A percentile compares a stretch with the other conserved stretches of the same genome.
These are phyloP conservation scores for Sporothrix pseudoabietina DNA, from an alignment of 2,329 filamentous ascomycete genomes.

Conservation along the genomic window DNA sequence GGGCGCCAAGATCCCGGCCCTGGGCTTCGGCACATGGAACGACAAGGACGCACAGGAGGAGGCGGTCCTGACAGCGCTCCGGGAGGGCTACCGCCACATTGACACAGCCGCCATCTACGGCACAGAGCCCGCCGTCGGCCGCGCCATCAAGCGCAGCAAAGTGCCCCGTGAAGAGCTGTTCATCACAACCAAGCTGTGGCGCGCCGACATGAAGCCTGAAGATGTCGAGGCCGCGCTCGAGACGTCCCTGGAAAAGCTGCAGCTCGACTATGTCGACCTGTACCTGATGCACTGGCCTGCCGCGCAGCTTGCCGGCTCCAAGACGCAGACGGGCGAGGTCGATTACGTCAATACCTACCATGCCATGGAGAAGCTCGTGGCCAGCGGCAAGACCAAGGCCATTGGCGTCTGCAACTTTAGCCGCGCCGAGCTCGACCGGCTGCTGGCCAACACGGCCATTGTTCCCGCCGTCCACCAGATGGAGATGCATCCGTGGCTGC, in stretches of 20 bases:
- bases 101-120: constrained; percentile 66
- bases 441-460: constrained; percentile 49
- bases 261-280: constrained; percentile 37
- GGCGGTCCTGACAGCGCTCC: constrained; percentile 44
- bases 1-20: constrained; percentile 29
- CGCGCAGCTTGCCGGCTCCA: neutral
- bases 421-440: constrained; percentile 60
- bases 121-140: constrained; percentile 64
- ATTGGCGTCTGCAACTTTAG: constrained; percentile 66
- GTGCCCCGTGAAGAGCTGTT: constrained; percentile 58
- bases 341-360: constrained; percentile 47
- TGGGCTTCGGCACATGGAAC: constrained; percentile 32
- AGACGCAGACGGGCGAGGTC: constrained; percentile 7
- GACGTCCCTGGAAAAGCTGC: constrained; percentile 59
- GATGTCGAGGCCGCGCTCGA: constrained; percentile 62
- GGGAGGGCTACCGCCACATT: constrained; percentile 56
- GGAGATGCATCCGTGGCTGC: constrained; percentile 66
- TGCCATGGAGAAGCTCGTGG: constrained; percentile 59
- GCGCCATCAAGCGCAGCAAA: constrained; percentile 55
- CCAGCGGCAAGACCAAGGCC: constrained; percentile 53
- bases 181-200: constrained; percentile 67
- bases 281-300: constrained; percentile 33
- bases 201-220: constrained; percentile 64
- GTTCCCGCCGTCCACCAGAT: constrained; percentile 61
- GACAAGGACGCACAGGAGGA: constrained; percentile 22